Evolutionary conservation across 164 flowering plant genomes (phyloP), one percentile per base, ranked within the genome.

Genomic region (Amborella trichopoda): DNA sequence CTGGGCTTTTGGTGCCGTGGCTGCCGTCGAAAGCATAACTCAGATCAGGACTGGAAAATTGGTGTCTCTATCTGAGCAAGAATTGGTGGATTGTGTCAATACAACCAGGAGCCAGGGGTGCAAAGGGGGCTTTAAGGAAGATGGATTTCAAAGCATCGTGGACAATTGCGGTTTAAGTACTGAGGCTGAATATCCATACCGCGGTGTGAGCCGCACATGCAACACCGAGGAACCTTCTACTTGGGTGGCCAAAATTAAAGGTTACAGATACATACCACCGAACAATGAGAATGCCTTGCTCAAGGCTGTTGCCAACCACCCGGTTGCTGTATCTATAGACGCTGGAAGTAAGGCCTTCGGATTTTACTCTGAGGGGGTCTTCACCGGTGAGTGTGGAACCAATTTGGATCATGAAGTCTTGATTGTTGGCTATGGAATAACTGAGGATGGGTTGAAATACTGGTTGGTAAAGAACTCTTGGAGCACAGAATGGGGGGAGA

Each of bases 1-100:
- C 43, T 70, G 74, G 74, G 74, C 71, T 23, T 66, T 66, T 48
- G 63, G 71, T 9, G 58, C 75, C 9, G 34, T 67, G 4, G 71
- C 54, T 0, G 64, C 71, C 10, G 67, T 70, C 0, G 71, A 70
- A 47, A 71, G 71, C 6, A 61, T 70, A 24, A 70, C 63, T 43
- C 58, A 56, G 41, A 63, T 66, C 25, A 61, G 48, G 21, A 46
- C 69, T 12, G 60, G 71, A 22, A 24, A 67, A 2, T 40, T 63
- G 34, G 38, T 63, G 28, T 41, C 69, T 2, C 37, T 70, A 46
- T 70, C 75, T 0, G 75, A 66, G 60, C 71, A 70, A 50, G 64
- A 70, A 42, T 59, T 66, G 9, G 66, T 66, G 3, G 71, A 70
- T 20, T 70, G 75, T 28, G n/a, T n/a, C n/a, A 68, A 63, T 13